Conservation (phyloP, 352 stramenopile species). For the Phytophthora foliorum region DNA sequence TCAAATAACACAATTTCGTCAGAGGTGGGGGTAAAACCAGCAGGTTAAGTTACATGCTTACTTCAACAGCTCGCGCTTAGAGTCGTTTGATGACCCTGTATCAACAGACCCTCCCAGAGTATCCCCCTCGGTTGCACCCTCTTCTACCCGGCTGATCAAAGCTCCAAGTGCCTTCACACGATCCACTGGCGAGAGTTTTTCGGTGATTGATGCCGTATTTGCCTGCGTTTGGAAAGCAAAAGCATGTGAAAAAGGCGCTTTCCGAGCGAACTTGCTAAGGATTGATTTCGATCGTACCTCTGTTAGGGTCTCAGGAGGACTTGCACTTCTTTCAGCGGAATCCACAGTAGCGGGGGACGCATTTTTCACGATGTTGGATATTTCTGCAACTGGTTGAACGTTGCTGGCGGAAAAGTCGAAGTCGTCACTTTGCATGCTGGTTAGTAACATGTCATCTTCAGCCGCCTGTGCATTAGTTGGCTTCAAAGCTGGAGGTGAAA, state of each 20-base stretch:
- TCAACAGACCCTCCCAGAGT: constrained; percentile 36
- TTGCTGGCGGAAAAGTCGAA: constrained; percentile 28
- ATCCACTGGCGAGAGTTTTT: constrained; percentile 61
- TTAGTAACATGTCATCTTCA: constrained; percentile 33
- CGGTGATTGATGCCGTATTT: constrained; percentile 29
- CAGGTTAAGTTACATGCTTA: constrained; percentile 23
- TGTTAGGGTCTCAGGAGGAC: constrained; percentile 6
- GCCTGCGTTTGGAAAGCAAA: constrained; percentile 12
- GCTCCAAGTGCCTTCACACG: constrained; percentile 64
- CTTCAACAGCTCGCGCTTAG: constrained; percentile 81
- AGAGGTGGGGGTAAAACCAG: neutral
- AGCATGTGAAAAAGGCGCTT: neutral
- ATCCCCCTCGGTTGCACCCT: constrained; percentile 67
- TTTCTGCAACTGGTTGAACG: constrained; percentile 7
- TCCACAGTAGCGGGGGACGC: neutral
- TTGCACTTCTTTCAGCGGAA: neutral
- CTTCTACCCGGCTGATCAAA: constrained; percentile 71
- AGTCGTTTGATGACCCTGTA: constrained; percentile 52
- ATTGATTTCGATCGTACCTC: constrained; percentile 19
- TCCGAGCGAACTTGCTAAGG: neutral
- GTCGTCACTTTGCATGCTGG: constrained; percentile 43
- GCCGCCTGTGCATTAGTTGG: neutral
- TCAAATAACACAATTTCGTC: constrained; percentile 6
- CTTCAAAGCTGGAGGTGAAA: constrained; percentile 16
- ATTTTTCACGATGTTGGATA: neutral